Base-by-base conservation (phyloP, 257 asterid species). In the Echites panduratus region DNA sequence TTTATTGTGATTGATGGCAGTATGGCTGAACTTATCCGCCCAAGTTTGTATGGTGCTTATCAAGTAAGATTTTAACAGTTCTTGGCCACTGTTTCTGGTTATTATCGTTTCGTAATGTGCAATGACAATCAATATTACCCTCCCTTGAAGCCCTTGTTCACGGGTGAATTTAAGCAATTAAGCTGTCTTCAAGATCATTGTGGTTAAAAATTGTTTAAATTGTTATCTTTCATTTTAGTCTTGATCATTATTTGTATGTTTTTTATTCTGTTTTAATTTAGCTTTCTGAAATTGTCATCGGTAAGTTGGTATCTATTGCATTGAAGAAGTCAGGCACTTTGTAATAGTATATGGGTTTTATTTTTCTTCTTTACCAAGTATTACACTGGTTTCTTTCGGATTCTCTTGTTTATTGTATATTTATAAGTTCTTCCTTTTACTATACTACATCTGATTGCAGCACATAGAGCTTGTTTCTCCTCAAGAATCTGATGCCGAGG, bases 21-120 rank as follows among this genome's bases (percentile, higher is more conserved):
- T 81, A 94, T 94, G 98, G 85, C 98, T 1, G 98, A 91, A 85
- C 97, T 91, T 69, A 94, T 94, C 75, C 96, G 97, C 38, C 98
- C 98, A 29, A 94, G 98, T 84, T 84, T 94, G 52, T 94, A 94
- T 68, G 96, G 75, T 40, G 96, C 98, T 59, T 91, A 91, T 78
- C 98, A 93, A 86, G 98, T 93, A 73, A 80, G 83, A 9, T 62
- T 76, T 63, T 64, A 22, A 41, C 70, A 16, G 29, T 24, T 0
- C 10, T 48, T 13, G 48, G 48, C 68, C 26, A 5, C 22, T n/a
- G 41, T 22, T 38, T 68, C 69, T 41, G 49, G 14, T 48, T 26
- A 44, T 47, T 52, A 50, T 29, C 19, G 49, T 73, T 59, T 32
- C 41, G 63, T 45, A 32, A 2, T 58, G 14, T 16, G 7, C 58